Evolutionary conservation across 2,329 filamentous ascomycete genomes (phyloP).

Genomic region (Passalora sequoiae): DNA sequence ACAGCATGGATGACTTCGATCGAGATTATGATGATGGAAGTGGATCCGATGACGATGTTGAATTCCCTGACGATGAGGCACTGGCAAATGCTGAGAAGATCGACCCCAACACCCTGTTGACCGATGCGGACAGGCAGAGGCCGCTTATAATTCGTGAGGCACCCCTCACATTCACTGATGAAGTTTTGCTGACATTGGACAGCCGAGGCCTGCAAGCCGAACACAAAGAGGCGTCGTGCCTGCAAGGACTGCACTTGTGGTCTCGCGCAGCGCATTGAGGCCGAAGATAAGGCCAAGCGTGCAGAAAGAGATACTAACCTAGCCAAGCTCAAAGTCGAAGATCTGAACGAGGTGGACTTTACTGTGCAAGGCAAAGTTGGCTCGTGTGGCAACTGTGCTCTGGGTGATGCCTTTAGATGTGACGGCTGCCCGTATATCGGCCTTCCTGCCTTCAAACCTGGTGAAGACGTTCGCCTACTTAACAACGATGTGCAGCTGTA

Average conservation of each 20-base stretch:
- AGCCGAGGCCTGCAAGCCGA: conserved; percentile 83
- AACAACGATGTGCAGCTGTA: conserved; percentile 82
- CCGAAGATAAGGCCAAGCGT: conserved; percentile 59
- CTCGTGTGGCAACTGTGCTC: conserved; percentile 86
- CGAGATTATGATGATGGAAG: conserved; percentile 41
- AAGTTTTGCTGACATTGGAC: conserved; percentile 6
- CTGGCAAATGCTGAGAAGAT: conserved; percentile 72
- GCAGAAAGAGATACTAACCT: conserved; percentile 49
- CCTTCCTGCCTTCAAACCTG: conserved; percentile 91
- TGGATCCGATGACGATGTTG: conserved; percentile 30
- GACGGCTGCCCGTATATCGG: conserved; percentile 78
- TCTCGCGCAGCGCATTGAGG: conserved; percentile 75
- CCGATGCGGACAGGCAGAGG: conserved; percentile 73
- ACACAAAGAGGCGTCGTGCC: conserved; percentile 82
- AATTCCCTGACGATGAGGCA: conserved; percentile 34
- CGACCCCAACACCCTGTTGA: conserved; percentile 82
- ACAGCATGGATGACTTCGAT: conserved; percentile 57
- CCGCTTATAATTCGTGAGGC: conserved; percentile 69
- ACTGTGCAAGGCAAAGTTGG: conserved; percentile 96
- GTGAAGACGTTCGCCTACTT: conserved; percentile 83
- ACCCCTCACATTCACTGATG: background rate
- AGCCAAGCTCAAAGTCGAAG: conserved; percentile 64
- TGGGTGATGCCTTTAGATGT: conserved; percentile 73
- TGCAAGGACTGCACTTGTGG: conserved; percentile 99
- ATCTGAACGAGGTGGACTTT: conserved; percentile 88